Evolutionary conservation across 2,329 filamentous ascomycete species (phyloP).

Genomic region (Calonectria pteridis): DNA sequence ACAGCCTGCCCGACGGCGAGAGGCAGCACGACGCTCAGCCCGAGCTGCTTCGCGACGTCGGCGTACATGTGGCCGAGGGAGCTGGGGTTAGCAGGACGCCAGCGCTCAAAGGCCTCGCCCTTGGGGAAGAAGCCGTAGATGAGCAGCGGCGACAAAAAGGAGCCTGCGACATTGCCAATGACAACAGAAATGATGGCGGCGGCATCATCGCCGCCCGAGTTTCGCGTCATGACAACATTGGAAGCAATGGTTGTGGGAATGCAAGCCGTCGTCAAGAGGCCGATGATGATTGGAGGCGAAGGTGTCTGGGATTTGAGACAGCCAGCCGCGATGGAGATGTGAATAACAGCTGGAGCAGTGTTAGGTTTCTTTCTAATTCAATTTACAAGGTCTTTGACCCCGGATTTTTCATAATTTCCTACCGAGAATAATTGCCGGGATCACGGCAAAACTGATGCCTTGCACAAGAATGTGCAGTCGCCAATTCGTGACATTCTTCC

Average conservation of each 20-base stretch:
- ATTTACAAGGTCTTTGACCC: background rate
- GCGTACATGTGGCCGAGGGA: slow-evolving; percentile 73
- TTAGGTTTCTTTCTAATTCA: background rate
- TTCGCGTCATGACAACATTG: slow-evolving; percentile 80
- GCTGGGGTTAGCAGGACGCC: slow-evolving; percentile 65
- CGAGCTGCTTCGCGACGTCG: slow-evolving; percentile 76
- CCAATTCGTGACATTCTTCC: slow-evolving; percentile 74
- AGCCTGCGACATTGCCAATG: slow-evolving; percentile 76
- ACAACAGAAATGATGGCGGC: slow-evolving; percentile 77
- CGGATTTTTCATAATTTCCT: slow-evolving; percentile 16
- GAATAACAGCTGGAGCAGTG: slow-evolving; percentile 55
- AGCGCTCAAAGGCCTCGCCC: slow-evolving; percentile 64
- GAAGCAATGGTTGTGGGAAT: slow-evolving; percentile 80
- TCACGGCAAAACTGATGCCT: slow-evolving; percentile 74
- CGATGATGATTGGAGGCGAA: slow-evolving; percentile 74
- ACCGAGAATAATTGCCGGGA: slow-evolving; percentile 73
- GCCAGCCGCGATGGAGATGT: slow-evolving; percentile 61
- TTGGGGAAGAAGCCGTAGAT: slow-evolving; percentile 71
- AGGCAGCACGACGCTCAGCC: slow-evolving; percentile 75
- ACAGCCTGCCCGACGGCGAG: slow-evolving; percentile 72
- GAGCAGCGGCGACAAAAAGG: slow-evolving; percentile 75
- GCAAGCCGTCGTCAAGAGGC: slow-evolving; percentile 75
- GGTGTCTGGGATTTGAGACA: slow-evolving; percentile 66
- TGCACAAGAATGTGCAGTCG: slow-evolving; percentile 77
- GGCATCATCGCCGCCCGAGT: slow-evolving; percentile 75